These are phyloP conservation scores for Exophiala calicioides DNA, from an alignment of 2,329 filamentous ascomycete species.

Conservation along the genomic window DNA sequence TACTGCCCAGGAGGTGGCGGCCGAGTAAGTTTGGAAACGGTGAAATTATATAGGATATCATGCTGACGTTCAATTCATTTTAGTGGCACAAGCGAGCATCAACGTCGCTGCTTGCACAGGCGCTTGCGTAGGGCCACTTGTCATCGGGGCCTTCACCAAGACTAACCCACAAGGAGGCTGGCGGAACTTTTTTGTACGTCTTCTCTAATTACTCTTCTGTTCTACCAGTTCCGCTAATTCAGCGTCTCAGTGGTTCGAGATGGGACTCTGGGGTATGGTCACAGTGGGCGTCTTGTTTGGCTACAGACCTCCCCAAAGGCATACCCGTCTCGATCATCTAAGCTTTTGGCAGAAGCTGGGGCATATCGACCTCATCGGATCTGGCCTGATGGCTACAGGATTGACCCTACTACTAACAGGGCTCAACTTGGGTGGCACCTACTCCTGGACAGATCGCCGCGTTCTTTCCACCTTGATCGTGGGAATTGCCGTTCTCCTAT, in stretches of 20 bases:
- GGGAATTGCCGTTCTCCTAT: slow-evolving; percentile 22
- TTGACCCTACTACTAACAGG: slow-evolving; percentile 25
- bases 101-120: slow-evolving; percentile 24
- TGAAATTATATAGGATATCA: too few species aligned
- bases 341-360: slow-evolving; percentile 25
- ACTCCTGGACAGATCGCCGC: slow-evolving; percentile 22
- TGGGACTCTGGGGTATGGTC: slow-evolving; percentile 24
- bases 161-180: slow-evolving; percentile 18
- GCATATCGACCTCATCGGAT: slow-evolving; percentile 23
- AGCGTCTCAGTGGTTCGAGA: slow-evolving; percentile 30
- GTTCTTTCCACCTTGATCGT: slow-evolving; percentile 18
- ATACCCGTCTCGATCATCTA: slow-evolving; percentile 25
- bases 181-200: slow-evolving; percentile 29
- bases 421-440: slow-evolving; percentile 25
- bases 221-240: too few species aligned
- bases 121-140: slow-evolving; percentile 20
- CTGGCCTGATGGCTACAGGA: slow-evolving; percentile 18
- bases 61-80: too few species aligned
- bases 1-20: slow-evolving; percentile 27
- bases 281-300: slow-evolving; percentile 24
- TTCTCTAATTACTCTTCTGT: too few species aligned
- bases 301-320: slow-evolving; percentile 26
- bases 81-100: slow-evolving; percentile 25
- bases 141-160: slow-evolving; percentile 23
- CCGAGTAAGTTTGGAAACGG: too few species aligned